Conservation (phyloP, 306 rosid species). For the Quercus rubra region DNA sequence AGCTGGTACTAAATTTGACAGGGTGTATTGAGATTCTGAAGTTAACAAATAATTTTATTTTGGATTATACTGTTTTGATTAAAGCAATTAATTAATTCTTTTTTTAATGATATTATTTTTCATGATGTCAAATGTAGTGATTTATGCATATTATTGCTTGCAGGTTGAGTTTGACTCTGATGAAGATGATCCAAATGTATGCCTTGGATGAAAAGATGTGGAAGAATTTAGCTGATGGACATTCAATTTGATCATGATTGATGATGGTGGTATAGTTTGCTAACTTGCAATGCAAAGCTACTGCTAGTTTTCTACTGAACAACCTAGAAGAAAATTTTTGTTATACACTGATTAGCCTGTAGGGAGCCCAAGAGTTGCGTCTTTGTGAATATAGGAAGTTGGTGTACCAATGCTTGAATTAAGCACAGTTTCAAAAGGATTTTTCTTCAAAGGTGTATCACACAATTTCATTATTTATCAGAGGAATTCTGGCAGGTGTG, state of each 20-base stretch:
- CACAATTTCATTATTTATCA: neutral
- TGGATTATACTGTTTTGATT: neutral
- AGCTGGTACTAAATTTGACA: neutral
- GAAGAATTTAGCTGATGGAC: conserved; percentile 9
- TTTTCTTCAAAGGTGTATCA: neutral
- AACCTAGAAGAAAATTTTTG: conserved; percentile 1
- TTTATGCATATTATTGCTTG: conserved; percentile 10
- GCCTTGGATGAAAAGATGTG: conserved; percentile 34
- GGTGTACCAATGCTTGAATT: neutral
- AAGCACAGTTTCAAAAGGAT: neutral
- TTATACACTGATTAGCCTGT: neutral
- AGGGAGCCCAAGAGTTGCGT: neutral
- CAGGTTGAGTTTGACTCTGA: conserved; percentile 48
- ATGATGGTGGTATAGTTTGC: neutral
- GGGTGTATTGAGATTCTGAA: neutral
- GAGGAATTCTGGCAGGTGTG: neutral
- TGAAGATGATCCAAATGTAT: conserved; percentile 46
- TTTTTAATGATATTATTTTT: neutral
- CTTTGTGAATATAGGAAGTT: neutral
- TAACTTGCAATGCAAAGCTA: neutral
- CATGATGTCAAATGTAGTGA: neutral
- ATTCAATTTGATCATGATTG: neutral
- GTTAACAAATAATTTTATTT: too few species aligned
- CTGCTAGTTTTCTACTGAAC: neutral
- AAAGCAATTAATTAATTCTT: neutral